Base-by-base conservation (phyloP, 768 basidiomycete species). In the Candolleomyces aberdarensis region DNA sequence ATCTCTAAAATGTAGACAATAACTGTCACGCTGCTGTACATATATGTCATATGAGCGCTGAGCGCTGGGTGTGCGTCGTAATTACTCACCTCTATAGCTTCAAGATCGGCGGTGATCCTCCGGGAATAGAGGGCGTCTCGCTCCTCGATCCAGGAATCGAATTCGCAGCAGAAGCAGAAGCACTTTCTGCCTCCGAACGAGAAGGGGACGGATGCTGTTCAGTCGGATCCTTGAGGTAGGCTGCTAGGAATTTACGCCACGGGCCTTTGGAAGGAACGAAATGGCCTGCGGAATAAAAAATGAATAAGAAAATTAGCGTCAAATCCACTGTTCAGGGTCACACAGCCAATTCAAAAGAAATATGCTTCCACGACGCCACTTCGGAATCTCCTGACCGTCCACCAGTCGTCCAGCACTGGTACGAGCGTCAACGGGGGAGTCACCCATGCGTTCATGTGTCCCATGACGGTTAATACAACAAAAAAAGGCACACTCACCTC, bases 211-310 rank as follows among this genome's bases (percentile, higher is more conserved):
- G 77, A 3, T 85, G 69, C 20, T 80, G 67, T 11, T 73, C 76
- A 11, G 65, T 69, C 7, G 86, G 85, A 67, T 85, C 73, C 55
- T 73, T 73, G 61, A 90, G 69, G 69, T 88, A 93, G 5, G 83
- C 83, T 49, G 79, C 78, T 57, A 93, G 74, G 73, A 93, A 92
- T 64, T 78, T 80, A 20, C 89, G 79, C 91, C 89, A 94, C 36
- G 74, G 80, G 1, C 81, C 82, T 64, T 86, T 89, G 5, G 84
- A 86, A 0, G 91, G 91, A 4, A 92, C 84, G 63, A 91, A 92
- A 71, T 94, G 92, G 14, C 91, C 91, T 92, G 17, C 22, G 54
- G 54, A 22, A 62, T 5, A 32, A 32, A 52, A 52, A 44, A 15
- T 31, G 56, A 31, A 32, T n/a, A 60, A 49, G n/a, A 59, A 47